Conservation (phyloP, 495 filamentous ascomycete species). For the Ramalina peruviana region DNA sequence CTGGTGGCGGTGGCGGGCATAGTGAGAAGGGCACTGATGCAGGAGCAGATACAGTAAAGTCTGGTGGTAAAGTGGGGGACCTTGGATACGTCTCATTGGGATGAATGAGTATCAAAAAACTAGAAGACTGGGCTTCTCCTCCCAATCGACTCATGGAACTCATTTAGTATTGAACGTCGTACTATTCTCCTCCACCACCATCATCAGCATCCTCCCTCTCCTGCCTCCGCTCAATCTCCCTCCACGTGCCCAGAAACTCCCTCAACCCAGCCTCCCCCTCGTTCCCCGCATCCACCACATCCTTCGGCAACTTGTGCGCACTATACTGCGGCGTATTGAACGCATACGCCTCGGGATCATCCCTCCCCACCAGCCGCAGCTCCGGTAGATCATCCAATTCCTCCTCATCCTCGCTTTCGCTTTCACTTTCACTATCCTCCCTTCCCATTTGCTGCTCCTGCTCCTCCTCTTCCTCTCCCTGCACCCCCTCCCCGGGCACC, state of each 20-base stretch:
- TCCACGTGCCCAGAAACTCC: constrained; percentile 82
- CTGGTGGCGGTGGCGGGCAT: background rate
- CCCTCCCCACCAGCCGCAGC: constrained; percentile 63
- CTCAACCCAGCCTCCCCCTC: constrained; percentile 58
- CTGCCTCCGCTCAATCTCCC: constrained; percentile 52
- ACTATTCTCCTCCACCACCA: constrained; percentile 22
- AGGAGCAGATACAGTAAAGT: too few relatives aligned
- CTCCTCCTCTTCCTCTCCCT: constrained; percentile 23
- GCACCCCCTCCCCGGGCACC: constrained; percentile 24
- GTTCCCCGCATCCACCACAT: constrained; percentile 78
- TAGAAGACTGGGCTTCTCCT: too few relatives aligned
- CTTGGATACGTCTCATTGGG: constrained; percentile 12
- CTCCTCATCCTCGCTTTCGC: constrained; percentile 16
- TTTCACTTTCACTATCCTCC: constrained; percentile 6
- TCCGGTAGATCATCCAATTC: constrained; percentile 55
- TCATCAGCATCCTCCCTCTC: constrained; percentile 36
- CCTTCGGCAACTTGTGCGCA: constrained; percentile 86
- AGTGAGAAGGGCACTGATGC: background rate
- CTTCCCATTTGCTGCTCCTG: constrained; percentile 25
- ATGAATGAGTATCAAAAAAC: background rate
- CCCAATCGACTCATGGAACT: too few relatives aligned
- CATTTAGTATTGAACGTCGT: too few relatives aligned
- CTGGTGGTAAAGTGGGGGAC: constrained; percentile 6
- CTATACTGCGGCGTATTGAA: constrained; percentile 81
- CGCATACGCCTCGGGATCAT: constrained; percentile 75